Evolutionary conservation across 2,329 filamentous ascomycete species (phyloP).

Genomic region (Blastomyces gilchristii): DNA sequence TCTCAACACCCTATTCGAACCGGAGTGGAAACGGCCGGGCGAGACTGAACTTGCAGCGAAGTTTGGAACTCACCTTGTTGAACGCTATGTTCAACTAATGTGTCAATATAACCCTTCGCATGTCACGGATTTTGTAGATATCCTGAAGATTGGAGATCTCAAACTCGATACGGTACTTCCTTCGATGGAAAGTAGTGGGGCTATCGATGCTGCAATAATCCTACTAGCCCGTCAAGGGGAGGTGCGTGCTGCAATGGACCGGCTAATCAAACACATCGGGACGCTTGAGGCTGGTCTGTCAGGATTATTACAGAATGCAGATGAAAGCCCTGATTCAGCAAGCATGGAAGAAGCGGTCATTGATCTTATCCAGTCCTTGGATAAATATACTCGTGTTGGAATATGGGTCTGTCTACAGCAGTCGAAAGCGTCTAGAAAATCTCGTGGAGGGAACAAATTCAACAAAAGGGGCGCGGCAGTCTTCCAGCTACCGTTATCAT

Average conservation of each 20-base stretch:
- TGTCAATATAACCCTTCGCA: slow-evolving; percentile 72
- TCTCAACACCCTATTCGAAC: slow-evolving; percentile 65
- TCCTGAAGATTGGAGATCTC: slow-evolving; percentile 66
- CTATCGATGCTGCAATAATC: slow-evolving; percentile 85
- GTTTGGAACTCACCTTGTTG: slow-evolving; percentile 54
- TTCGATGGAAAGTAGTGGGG: slow-evolving; percentile 77
- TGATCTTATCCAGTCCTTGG: slow-evolving; percentile 64
- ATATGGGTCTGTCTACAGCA: slow-evolving; percentile 93
- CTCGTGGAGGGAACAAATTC: slow-evolving; percentile 20
- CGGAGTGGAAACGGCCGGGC: slow-evolving; percentile 29
- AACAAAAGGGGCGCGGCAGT: slow-evolving; percentile 34
- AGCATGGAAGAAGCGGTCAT: slow-evolving; percentile 57
- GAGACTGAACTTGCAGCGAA: slow-evolving; percentile 23
- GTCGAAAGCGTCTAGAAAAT: slow-evolving; percentile 47
- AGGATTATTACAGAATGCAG: slow-evolving; percentile 56
- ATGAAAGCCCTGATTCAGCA: slow-evolving; percentile 46
- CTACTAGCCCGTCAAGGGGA: slow-evolving; percentile 84
- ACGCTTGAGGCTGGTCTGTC: slow-evolving; percentile 70
- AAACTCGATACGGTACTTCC: slow-evolving; percentile 71
- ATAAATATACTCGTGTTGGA: slow-evolving; percentile 85
- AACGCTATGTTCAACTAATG: slow-evolving; percentile 83
- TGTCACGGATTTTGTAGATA: slow-evolving; percentile 74
- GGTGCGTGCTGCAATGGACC: slow-evolving; percentile 69
- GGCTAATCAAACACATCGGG: slow-evolving; percentile 68
- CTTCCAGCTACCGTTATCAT: slow-evolving; percentile 46